Percentiles rank a stretch among this genome's conserved stretches.
phyloP scores from a whole-genome alignment of 2,329 filamentous ascomycete species.

The Penicillium olsonii region DNA sequence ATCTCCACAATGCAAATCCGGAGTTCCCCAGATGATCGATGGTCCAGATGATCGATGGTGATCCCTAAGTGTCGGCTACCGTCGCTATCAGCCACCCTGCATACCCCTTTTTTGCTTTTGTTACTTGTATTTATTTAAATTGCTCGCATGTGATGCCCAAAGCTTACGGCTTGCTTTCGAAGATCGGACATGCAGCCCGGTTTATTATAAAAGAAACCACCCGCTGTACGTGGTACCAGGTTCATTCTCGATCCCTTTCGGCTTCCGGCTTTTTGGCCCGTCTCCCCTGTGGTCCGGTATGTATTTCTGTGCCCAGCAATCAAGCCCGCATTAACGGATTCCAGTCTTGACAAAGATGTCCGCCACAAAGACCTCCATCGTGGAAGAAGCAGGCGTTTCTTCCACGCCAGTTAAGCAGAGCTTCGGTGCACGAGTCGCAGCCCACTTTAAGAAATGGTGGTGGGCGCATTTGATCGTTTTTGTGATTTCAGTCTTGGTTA shows the following conservation, averaged over 20 bases:
- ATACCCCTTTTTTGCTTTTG: background rate
- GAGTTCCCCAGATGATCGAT: conserved; percentile 6
- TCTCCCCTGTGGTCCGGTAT: background rate
- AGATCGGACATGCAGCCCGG: background rate
- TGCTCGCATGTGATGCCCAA: background rate
- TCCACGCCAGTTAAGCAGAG: conserved; percentile 20
- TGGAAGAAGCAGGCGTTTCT: conserved; percentile 18
- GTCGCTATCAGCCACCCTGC: background rate
- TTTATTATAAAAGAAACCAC: conserved; percentile 6
- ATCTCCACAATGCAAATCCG: background rate
- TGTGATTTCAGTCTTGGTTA: conserved; percentile 53
- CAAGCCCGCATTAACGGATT: background rate
- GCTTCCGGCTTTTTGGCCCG: background rate
- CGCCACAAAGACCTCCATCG: conserved; percentile 23
- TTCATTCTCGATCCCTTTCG: background rate
- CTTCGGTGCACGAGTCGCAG: conserved; percentile 28
- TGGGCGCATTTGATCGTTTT: conserved; percentile 57
- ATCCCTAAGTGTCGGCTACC: too few species aligned
- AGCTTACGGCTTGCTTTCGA: background rate
- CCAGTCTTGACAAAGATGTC: conserved; percentile 16
- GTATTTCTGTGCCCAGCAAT: background rate
- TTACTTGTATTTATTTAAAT: background rate
- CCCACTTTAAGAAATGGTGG: conserved; percentile 52
- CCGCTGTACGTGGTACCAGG: background rate
- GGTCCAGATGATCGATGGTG: background rate